phyloP scores from a whole-genome alignment of 2,329 filamentous ascomycete species.

The Fusarium napiforme region DNA sequence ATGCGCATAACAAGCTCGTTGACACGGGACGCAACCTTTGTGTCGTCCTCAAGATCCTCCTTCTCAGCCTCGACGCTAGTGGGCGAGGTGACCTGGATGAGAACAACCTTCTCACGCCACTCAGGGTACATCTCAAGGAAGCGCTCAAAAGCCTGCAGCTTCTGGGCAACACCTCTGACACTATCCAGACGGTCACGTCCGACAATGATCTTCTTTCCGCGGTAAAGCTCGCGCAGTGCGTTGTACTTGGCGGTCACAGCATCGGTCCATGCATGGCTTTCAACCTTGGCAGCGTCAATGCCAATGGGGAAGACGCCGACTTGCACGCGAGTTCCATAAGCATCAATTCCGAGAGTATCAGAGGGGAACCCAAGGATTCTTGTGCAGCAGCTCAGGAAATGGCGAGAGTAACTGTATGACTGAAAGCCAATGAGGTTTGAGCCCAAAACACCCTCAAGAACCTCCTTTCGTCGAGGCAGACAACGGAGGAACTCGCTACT shows the following conservation, averaged over 20 bases:
- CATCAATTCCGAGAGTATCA: constrained; percentile 84
- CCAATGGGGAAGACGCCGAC: constrained; percentile 96
- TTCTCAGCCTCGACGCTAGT: constrained; percentile 82
- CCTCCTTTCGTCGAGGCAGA: constrained; percentile 86
- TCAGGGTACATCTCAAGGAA: constrained; percentile 92
- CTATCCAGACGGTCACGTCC: constrained; percentile 94
- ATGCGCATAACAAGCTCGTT: constrained; percentile 91
- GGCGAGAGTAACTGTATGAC: constrained; percentile 92
- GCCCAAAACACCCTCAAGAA: constrained; percentile 88
- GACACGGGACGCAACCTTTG: constrained; percentile 87
- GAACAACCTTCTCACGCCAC: constrained; percentile 90
- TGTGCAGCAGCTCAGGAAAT: constrained; percentile 94
- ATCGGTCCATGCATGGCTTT: constrained; percentile 77
- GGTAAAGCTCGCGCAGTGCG: constrained; percentile 79
- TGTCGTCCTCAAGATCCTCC: constrained; percentile 72
- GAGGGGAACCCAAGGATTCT: constrained; percentile 91
- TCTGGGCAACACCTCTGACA: constrained; percentile 93
- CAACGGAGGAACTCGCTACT: constrained; percentile 96
- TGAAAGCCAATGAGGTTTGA: constrained; percentile 96
- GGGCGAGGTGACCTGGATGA: constrained; percentile 95
- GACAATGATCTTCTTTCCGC: constrained; percentile 94
- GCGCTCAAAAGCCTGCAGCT: constrained; percentile 91
- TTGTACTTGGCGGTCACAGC: constrained; percentile 77
- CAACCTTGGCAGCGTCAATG: constrained; percentile 86
- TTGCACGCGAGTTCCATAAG: constrained; percentile 87